Conservation (phyloP, 2,329 filamentous ascomycete genomes). For the Neurospora crassa region DNA sequence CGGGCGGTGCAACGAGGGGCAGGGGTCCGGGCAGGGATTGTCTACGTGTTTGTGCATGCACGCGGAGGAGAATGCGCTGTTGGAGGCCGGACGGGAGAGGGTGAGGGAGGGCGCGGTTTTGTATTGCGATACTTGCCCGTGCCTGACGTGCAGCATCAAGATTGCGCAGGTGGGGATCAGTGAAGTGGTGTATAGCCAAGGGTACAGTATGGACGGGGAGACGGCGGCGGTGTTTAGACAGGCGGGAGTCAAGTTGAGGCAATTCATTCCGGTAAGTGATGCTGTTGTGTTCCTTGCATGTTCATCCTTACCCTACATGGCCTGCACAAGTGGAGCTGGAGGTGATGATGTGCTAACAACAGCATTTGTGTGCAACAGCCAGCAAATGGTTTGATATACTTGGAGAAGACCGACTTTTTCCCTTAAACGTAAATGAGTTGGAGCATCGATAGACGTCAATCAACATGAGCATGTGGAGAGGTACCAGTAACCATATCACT, state of each 20-base stretch:
- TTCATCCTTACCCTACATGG: background rate
- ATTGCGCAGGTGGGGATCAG: slow-evolving; percentile 93
- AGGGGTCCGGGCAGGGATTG: slow-evolving; percentile 60
- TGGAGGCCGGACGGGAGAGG: slow-evolving; percentile 87
- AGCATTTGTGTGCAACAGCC: slow-evolving; percentile 33
- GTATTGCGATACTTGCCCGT: slow-evolving; percentile 95
- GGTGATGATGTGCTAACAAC: slow-evolving; percentile 2
- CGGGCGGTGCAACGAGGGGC: slow-evolving; percentile 70
- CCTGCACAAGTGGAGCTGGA: background rate
- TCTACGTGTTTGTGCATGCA: slow-evolving; percentile 93
- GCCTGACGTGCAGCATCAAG: slow-evolving; percentile 96
- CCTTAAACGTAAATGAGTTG: background rate
- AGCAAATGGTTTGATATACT: slow-evolving; percentile 53
- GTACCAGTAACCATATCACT: background rate
- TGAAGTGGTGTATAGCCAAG: slow-evolving; percentile 89
- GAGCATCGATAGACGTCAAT: background rate
- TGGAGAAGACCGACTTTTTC: slow-evolving; percentile 42
- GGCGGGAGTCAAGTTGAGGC: slow-evolving; percentile 74
- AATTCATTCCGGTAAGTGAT: slow-evolving; percentile 70
- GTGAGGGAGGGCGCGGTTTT: slow-evolving; percentile 74
- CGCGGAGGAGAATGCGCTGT: slow-evolving; percentile 91
- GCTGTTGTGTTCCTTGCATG: slow-evolving; percentile 3
- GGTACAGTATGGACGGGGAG: slow-evolving; percentile 88
- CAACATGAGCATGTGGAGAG: background rate
- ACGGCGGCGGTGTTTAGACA: slow-evolving; percentile 74